These are phyloP conservation scores for Solanum infundibuliforme DNA, from an alignment of 257 asterid species.

Conservation along the genomic window DNA sequence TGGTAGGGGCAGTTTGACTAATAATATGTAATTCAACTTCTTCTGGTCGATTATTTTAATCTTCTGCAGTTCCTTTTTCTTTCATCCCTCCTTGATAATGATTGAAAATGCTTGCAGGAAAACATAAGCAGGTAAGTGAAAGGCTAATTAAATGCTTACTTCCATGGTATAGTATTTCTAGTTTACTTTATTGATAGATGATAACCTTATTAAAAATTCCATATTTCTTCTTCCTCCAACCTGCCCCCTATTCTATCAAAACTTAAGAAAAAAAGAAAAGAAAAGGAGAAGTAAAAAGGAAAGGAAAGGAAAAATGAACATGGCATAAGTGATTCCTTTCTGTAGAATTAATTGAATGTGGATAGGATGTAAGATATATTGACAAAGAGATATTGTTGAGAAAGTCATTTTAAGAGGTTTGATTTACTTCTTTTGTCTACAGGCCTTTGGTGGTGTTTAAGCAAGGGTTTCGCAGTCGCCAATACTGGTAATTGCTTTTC, in stretches of 20 bases:
- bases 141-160: neutral
- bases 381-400: neutral
- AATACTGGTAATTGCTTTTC: conserved; percentile 46
- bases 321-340: neutral
- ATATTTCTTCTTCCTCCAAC: neutral
- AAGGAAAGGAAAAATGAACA: neutral
- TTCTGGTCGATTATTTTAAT: neutral
- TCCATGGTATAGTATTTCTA: neutral
- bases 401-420: neutral
- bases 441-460: conserved; percentile 91
- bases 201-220: neutral
- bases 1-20: neutral
- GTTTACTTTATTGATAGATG: neutral
- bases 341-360: neutral
- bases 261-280: rapidly evolving
- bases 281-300: neutral
- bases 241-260: neutral
- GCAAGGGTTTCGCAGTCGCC: conserved; percentile 71
- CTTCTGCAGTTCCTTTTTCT: neutral
- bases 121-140: neutral
- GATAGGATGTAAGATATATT: neutral
- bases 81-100: neutral
- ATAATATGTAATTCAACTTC: neutral
- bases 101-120: neutral
- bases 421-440: neutral